Evolutionary conservation across 345 rosid genomes (phyloP), one percentile per base, ranked within the genome.

Genomic region (Salix purpurea): DNA sequence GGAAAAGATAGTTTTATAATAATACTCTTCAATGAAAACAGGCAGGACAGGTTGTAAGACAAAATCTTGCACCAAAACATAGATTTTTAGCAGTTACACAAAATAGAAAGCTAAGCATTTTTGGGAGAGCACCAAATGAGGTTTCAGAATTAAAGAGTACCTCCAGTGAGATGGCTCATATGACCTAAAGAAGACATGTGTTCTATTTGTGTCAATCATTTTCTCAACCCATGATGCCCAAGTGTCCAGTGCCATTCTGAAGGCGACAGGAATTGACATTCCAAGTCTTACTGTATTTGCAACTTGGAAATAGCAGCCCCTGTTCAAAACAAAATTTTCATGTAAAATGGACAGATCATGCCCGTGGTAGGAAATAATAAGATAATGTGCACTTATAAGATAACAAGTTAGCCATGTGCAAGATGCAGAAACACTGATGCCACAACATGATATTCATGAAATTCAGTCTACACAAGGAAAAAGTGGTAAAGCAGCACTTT

Each of bases 141-240:
- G 23, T 10, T 40, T 44, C 2, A 13, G 70, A 36, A 26, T 34
- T 80, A 32, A 72, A 74, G 70, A 61, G 73, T 87, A 94, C 98
- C 94, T 83, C 97, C 97, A 94, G 73, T 94, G 98, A 18, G 92
- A 89, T 82, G 98, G 94, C 85, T 94, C 98, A 66, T 88, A 92
- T 40, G 97, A 89, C 68, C 98, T 89, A 78, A 94, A 87, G 82
- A 94, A 82, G 62, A 94, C 89, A 1, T 71, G 86, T 0, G 98
- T 94, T 83, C 84, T 92, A 69, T 84, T 89, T 50, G 81, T 82
- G 78, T 94, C 83, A 28, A 94, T 82, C 26, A 66, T 76, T 19
- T 72, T 84, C 79, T 88, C 85, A 26, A 88, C 85, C 98, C 98
- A 94, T 18, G 94, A 88, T 76, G 91, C 90, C 98, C 98, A 94